Evolutionary conservation across 257 asterid genomes (phyloP).

Genomic region (Capsicum chinense): DNA sequence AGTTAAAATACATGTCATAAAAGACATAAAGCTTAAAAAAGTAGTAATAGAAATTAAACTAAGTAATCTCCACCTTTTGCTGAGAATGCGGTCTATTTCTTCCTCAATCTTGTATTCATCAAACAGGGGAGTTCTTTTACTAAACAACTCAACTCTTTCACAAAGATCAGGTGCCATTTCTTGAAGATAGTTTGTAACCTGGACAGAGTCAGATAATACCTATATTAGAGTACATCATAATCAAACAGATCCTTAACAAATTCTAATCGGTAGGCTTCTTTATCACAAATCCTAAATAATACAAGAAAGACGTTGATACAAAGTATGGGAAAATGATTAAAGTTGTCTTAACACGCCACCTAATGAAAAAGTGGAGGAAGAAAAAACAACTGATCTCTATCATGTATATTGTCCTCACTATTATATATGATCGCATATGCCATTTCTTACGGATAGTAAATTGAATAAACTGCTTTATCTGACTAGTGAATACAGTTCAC

Average conservation of each 20-base stretch:
- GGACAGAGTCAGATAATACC: conserved; percentile 28
- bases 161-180: conserved; percentile 92
- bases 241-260: neutral
- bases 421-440: neutral
- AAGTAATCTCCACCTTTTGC: conserved; percentile 71
- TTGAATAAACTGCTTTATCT: neutral
- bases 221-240: neutral
- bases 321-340: neutral
- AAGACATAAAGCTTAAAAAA: conserved; percentile 13
- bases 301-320: neutral
- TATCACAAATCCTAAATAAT: neutral
- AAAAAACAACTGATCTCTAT: neutral
- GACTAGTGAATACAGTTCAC: neutral
- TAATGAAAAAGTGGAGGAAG: neutral
- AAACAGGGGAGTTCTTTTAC: conserved; percentile 78
- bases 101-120: conserved; percentile 86
- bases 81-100: conserved; percentile 80
- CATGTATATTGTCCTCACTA: neutral
- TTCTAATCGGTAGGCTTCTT: neutral
- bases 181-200: conserved; percentile 98
- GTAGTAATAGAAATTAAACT: conserved; percentile 26
- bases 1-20: neutral
- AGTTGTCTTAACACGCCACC: conserved; percentile 10
- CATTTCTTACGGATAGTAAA: neutral
- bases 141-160: conserved; percentile 83